Percentiles rank a stretch among this genome's conserved stretches.
phyloP scores from a whole-genome alignment of 2,329 filamentous ascomycete genomes.

The Cryoendolithus antarcticus region DNA sequence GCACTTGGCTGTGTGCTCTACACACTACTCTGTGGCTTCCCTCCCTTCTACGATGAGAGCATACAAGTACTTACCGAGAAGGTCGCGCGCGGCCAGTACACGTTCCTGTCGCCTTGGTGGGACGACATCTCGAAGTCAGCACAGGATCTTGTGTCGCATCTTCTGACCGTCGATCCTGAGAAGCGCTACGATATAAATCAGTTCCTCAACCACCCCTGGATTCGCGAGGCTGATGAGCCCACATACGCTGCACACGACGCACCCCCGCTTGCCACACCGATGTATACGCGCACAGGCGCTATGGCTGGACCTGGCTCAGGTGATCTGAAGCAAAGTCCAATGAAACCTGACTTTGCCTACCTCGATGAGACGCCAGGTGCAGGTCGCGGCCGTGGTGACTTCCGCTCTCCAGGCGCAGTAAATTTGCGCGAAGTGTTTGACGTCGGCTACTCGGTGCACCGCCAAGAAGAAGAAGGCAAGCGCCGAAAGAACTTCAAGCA shows the following conservation, averaged over 20 bases:
- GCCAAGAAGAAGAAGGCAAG: slow-evolving; percentile 92
- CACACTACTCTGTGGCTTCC: slow-evolving; percentile 92
- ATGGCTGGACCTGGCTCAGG: slow-evolving; percentile 7
- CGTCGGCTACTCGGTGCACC: slow-evolving; percentile 92
- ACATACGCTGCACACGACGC: slow-evolving; percentile 57
- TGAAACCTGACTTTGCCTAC: slow-evolving; percentile 40
- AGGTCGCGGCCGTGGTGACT: slow-evolving; percentile 58
- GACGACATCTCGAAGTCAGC: slow-evolving; percentile 94
- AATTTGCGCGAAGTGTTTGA: slow-evolving; percentile 97
- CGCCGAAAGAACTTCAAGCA: slow-evolving; percentile 72
- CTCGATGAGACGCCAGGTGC: slow-evolving; percentile 45
- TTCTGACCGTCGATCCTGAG: slow-evolving; percentile 87
- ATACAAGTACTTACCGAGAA: slow-evolving; percentile 96
- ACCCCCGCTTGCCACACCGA: slow-evolving; percentile 58
- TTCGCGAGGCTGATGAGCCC: slow-evolving; percentile 56
- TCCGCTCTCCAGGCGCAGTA: slow-evolving; percentile 87
- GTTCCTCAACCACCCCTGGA: slow-evolving; percentile 93
- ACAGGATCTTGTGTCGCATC: slow-evolving; percentile 84
- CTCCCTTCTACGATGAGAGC: slow-evolving; percentile 96
- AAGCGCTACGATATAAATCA: slow-evolving; percentile 88
- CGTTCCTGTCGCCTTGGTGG: slow-evolving; percentile 98
- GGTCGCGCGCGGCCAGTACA: slow-evolving; percentile 91
- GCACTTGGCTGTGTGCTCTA: slow-evolving; percentile 93
- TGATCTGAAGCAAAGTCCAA: slow-evolving; percentile 17
- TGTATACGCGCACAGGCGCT: slow-evolving; percentile 44